A percentile compares a stretch with the other conserved stretches of the same genome.
Evolutionary conservation across 2,329 filamentous ascomycete species (phyloP).

Genomic region (Ascosphaera aggregata): DNA sequence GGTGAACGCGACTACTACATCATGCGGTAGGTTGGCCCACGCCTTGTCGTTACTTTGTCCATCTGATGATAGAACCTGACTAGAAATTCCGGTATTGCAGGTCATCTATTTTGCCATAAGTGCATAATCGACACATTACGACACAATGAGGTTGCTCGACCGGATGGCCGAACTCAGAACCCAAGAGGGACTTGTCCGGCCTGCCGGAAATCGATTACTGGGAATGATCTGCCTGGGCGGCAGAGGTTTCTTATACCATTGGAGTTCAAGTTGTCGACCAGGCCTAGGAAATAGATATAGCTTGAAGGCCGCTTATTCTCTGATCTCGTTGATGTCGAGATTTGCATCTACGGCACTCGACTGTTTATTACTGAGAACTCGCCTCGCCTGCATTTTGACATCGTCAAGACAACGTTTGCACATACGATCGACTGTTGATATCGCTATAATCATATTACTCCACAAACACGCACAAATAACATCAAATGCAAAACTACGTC

Average conservation of each 20-base stretch:
- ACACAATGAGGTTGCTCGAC: conserved; percentile 27
- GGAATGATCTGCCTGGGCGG: conserved; percentile 14
- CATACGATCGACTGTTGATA: too few relatives aligned
- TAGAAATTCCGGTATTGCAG: conserved; percentile 12
- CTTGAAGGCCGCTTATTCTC: too few relatives aligned
- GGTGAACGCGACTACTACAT: conserved; percentile 34
- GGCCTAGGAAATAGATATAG: too few relatives aligned
- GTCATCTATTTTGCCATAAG: conserved; percentile 40
- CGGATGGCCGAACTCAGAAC: conserved; percentile 11
- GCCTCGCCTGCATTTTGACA: too few relatives aligned
- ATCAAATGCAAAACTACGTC: too few relatives aligned
- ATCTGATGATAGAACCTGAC: background rate
- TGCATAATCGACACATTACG: conserved; percentile 38
- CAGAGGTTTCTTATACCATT: conserved; percentile 17
- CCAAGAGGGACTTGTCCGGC: conserved; percentile 21
- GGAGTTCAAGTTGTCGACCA: conserved; percentile 15
- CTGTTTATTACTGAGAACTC: too few relatives aligned
- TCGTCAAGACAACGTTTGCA: too few relatives aligned
- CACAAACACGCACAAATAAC: too few relatives aligned
- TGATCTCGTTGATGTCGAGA: too few relatives aligned
- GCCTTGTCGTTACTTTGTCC: background rate
- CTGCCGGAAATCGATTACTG: conserved; percentile 19
- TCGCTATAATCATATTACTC: too few relatives aligned
- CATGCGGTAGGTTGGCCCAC: conserved; percentile 29
- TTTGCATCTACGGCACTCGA: too few relatives aligned